These are phyloP conservation scores for Penicillium aurantiogriseum DNA, from an alignment of 2,329 filamentous ascomycete species.

Conservation along the genomic window DNA sequence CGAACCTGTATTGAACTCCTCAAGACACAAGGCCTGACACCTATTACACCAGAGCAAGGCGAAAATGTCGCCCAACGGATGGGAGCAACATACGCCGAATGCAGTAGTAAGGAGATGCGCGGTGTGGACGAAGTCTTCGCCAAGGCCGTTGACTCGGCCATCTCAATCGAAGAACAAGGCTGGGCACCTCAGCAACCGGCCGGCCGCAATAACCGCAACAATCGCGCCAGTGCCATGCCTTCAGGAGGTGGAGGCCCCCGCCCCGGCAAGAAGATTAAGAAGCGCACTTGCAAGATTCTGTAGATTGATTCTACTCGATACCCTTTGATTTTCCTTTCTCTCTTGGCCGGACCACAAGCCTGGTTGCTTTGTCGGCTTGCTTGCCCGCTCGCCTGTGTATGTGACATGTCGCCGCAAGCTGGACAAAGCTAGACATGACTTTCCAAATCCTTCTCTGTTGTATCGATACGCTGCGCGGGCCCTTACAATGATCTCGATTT, in stretches of 20 bases:
- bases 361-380: conserved; percentile 37
- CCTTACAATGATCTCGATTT: conserved; percentile 12
- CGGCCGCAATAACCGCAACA: conserved; percentile 16
- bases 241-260: conserved; percentile 41
- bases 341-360: conserved; percentile 31
- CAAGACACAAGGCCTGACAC: conserved; percentile 94
- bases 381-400: conserved; percentile 22
- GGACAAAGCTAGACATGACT: conserved; percentile 27
- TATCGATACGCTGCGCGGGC: conserved; percentile 24
- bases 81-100: conserved; percentile 95
- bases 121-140: conserved; percentile 98
- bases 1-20: conserved; percentile 97
- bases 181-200: conserved; percentile 33
- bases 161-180: conserved; percentile 71
- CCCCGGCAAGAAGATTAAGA: conserved; percentile 68
- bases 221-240: conserved; percentile 20
- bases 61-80: conserved; percentile 86
- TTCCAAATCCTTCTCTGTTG: conserved; percentile 15
- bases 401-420: conserved; percentile 24
- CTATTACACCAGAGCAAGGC: conserved; percentile 89
- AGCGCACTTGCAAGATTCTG: conserved; percentile 77
- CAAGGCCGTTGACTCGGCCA: conserved; percentile 82
- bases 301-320: conserved; percentile 45
- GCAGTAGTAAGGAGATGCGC: conserved; percentile 91
- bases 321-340: conserved; percentile 16